phyloP scores from a whole-genome alignment of 345 rosid species.

The Hevea brasiliensis region DNA sequence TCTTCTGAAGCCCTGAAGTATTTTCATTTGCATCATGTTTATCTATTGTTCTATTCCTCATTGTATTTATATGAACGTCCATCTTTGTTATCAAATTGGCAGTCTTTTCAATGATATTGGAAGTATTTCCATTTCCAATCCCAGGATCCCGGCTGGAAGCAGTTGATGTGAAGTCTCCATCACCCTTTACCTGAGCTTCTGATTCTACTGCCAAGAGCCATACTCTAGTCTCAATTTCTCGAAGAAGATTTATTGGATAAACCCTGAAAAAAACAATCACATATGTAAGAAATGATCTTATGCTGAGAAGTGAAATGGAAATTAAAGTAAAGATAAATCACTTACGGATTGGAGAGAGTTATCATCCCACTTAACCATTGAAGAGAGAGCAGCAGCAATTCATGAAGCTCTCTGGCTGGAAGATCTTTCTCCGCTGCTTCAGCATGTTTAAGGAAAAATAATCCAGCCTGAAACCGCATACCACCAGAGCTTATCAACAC shows the following conservation, averaged over 20 bases:
- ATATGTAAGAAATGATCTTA: conserved; percentile 29
- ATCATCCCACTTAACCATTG: conserved; percentile 97
- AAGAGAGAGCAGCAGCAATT: conserved; percentile 83
- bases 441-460: conserved; percentile 91
- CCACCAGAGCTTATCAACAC: conserved; percentile 13
- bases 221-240: conserved; percentile 96
- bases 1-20: conserved; percentile 49
- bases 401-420: conserved; percentile 87
- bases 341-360: conserved; percentile 78
- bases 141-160: conserved; percentile 42
- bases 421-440: conserved; percentile 95
- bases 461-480: conserved; percentile 66
- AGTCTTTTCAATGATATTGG: conserved; percentile 75
- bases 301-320: conserved; percentile 6
- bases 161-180: conserved; percentile 52
- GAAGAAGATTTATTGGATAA: conserved; percentile 84
- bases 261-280: conserved; percentile 54
- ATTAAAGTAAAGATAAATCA: conserved; percentile 26
- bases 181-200: conserved; percentile 76
- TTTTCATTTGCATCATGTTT: conserved; percentile 63
- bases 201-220: conserved; percentile 99
- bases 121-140: conserved; percentile 53
- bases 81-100: conserved; percentile 82
- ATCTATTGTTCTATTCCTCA: conserved; percentile 55
- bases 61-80: conserved; percentile 82